Evolutionary conservation across 306 rosid species (phyloP).

Genomic region (Neltuma alba): DNA sequence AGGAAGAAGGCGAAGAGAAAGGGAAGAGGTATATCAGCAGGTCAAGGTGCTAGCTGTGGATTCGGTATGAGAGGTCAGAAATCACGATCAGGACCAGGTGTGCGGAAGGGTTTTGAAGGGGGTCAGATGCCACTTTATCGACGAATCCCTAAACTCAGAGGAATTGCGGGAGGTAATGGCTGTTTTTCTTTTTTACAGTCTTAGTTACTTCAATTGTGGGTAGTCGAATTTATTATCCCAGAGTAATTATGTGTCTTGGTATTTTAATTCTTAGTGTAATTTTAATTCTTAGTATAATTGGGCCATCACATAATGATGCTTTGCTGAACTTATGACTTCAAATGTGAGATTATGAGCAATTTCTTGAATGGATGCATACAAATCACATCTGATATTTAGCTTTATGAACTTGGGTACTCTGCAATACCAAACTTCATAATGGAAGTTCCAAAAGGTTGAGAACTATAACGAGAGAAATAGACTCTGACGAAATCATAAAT

Average conservation of each 20-base stretch:
- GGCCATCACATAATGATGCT: not conserved
- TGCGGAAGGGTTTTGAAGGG: constrained; percentile 84
- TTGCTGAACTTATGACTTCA: not conserved
- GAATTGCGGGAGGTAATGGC: constrained; percentile 90
- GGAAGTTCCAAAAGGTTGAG: not conserved
- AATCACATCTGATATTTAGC: not conserved
- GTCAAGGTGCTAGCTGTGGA: constrained; percentile 98
- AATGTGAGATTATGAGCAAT: not conserved
- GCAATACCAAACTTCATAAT: not conserved
- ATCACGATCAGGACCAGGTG: constrained; percentile 94
- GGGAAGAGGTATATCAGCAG: constrained; percentile 93
- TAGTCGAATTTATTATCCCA: not conserved
- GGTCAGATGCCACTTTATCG: constrained; percentile 98
- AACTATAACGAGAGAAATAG: not conserved
- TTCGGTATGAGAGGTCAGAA: constrained; percentile 99
- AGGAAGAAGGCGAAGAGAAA: constrained; percentile 87
- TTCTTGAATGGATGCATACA: not conserved
- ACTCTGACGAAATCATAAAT: not conserved
- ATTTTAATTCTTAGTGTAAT: not conserved
- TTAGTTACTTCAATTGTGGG: not conserved
- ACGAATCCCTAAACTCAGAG: constrained; percentile 81
- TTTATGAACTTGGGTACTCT: not conserved
- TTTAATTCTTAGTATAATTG: not conserved
- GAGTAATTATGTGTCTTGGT: not conserved
- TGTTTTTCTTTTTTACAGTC: not conserved